Evolutionary conservation across 805 yeast species (phyloP).

Genomic region (Starmerella kuoi): DNA sequence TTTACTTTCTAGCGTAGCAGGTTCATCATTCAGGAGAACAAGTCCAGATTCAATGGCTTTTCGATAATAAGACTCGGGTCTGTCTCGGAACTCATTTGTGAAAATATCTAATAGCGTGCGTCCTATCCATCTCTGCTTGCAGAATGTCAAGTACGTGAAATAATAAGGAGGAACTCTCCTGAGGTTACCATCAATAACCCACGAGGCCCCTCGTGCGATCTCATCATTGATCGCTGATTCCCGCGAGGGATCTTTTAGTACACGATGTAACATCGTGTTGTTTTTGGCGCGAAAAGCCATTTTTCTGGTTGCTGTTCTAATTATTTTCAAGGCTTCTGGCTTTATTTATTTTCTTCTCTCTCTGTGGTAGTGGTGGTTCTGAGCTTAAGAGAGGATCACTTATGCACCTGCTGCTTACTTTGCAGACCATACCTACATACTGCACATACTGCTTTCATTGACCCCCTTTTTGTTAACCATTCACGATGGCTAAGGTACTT

Average conservation of each 20-base stretch:
- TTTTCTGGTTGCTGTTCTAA: too few species aligned
- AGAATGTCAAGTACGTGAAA: slow-evolving; percentile 80
- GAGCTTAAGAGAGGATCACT: too few species aligned
- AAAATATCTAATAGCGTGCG: slow-evolving; percentile 72
- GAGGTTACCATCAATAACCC: slow-evolving; percentile 34
- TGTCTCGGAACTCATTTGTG: slow-evolving; percentile 70
- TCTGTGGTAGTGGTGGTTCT: too few species aligned
- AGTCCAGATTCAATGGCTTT: slow-evolving; percentile 59
- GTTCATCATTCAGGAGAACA: slow-evolving; percentile 57
- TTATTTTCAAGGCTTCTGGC: too few species aligned
- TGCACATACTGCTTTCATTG: too few species aligned
- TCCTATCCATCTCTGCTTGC: slow-evolving; percentile 86
- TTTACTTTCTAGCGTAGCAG: slow-evolving; percentile 51
- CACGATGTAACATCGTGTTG: slow-evolving; percentile 21
- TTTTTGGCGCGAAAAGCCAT: slow-evolving; percentile 20
- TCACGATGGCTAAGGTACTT: too few species aligned
- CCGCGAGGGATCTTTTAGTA: slow-evolving; percentile 21
- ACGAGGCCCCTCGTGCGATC: slow-evolving; percentile 25
- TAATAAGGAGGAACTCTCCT: slow-evolving; percentile 74
- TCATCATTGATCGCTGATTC: slow-evolving; percentile 21
- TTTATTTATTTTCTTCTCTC: too few species aligned
- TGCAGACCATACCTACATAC: too few species aligned
- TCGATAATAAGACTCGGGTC: slow-evolving; percentile 53
- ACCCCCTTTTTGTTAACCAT: too few species aligned
- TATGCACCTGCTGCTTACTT: too few species aligned